Evolutionary conservation across 352 stramenopile species (phyloP).

Genomic region (Pythium apleroticum): DNA sequence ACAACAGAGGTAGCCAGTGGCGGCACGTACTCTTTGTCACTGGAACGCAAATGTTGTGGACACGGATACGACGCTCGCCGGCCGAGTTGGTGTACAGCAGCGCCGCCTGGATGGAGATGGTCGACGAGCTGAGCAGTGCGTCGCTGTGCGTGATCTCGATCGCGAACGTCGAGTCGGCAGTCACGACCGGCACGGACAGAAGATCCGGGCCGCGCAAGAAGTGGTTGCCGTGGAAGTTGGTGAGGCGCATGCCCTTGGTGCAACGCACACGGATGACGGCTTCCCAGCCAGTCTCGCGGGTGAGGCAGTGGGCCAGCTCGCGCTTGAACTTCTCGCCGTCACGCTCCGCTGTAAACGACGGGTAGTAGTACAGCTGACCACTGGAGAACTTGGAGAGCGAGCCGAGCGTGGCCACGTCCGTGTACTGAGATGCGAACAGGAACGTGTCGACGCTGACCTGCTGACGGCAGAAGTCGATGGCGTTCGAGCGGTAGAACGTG

Average conservation of each 20-base stretch:
- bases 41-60: constrained; percentile 96
- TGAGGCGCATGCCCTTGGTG: constrained; percentile 97
- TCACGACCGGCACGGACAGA: constrained; percentile 95
- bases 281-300: constrained; percentile 93
- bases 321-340: constrained; percentile 94
- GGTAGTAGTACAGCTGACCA: constrained; percentile 97
- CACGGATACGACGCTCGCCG: constrained; percentile 96
- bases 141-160: constrained; percentile 98
- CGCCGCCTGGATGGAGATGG: constrained; percentile 95
- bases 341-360: constrained; percentile 88
- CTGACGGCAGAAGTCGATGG: constrained; percentile 96
- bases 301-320: constrained; percentile 92
- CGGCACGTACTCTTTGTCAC: constrained; percentile 82
- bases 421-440: constrained; percentile 95
- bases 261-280: constrained; percentile 97
- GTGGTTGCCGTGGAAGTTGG: constrained; percentile 99
- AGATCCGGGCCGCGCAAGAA: constrained; percentile 97
- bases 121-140: constrained; percentile 90
- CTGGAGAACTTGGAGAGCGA: constrained; percentile 95
- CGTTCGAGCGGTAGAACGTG: constrained; percentile 90
- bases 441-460: constrained; percentile 99
- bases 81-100: constrained; percentile 98
- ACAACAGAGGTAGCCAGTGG: background rate
- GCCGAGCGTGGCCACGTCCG: constrained; percentile 95
- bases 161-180: constrained; percentile 95